Evolutionary conservation across 768 basidiomycete genomes (phyloP).

Genomic region (Mycena pura): DNA sequence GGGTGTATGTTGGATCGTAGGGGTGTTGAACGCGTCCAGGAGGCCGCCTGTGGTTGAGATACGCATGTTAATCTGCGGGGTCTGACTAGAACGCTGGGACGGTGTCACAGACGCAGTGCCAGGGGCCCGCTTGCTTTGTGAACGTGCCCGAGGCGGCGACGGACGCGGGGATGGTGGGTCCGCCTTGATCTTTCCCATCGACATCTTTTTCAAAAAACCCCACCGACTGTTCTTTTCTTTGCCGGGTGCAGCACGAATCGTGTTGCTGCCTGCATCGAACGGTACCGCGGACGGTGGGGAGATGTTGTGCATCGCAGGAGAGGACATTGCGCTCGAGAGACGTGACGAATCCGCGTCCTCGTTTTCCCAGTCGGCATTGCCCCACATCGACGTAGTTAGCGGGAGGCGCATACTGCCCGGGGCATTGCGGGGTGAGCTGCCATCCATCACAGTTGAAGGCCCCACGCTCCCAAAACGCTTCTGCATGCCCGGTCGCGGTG

Average conservation of each 20-base stretch:
- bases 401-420: slow-evolving; percentile 45
- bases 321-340: background rate
- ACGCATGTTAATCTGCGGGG: slow-evolving; percentile 72
- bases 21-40: slow-evolving; percentile 52
- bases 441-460: slow-evolving; percentile 48
- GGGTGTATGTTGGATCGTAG: slow-evolving; percentile 12
- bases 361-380: slow-evolving; percentile 42
- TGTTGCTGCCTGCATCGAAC: slow-evolving; percentile 5
- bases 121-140: slow-evolving; percentile 39
- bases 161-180: slow-evolving; percentile 59
- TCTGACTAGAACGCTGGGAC: slow-evolving; percentile 45
- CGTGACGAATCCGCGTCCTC: background rate
- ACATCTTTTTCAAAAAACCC: slow-evolving; percentile 99
- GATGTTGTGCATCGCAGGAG: slow-evolving; percentile 2
- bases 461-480: slow-evolving; percentile 78
- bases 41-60: slow-evolving; percentile 76
- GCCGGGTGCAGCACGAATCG: slow-evolving; percentile 27
- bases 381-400: slow-evolving; percentile 59
- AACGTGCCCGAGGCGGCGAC: slow-evolving; percentile 39
- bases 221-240: slow-evolving; percentile 80
- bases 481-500: slow-evolving; percentile 42
- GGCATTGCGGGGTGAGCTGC: slow-evolving; percentile 45
- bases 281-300: slow-evolving; percentile 16
- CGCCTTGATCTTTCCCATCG: slow-evolving; percentile 89
- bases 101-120: slow-evolving; percentile 32